Evolutionary conservation across 805 yeast species (phyloP), one percentile per base, ranked within the genome.

Genomic region (Osmozyma mogii): DNA sequence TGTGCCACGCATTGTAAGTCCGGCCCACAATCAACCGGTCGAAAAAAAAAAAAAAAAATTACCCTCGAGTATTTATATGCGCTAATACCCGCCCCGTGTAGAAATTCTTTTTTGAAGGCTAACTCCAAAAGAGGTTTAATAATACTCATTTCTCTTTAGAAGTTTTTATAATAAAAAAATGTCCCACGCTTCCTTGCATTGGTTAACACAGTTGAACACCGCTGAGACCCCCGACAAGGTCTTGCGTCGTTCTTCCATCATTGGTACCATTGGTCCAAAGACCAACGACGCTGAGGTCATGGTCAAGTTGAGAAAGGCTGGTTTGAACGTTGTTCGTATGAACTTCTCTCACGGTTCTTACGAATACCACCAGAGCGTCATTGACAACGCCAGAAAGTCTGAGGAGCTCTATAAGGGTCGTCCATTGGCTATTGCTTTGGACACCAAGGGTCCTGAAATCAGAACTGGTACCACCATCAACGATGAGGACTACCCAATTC

Each of bases 401-500:
- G 96, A 84, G 66, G 78, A 78, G 61, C 60, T 81, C 34, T 87
- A 80, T 64, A 76, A 83, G 45, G 96, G 97, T 55, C 84, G 97
- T 70, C 98, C 97, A 32, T 73, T 92, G 53, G 97, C 96, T 40
- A 88, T 92, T 64, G 98, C 98, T 44, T 78, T 92, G 51, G 98
- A 92, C 65, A 92, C 97, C 62, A 92, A 92, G 76, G 98, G 98
- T 49, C 98, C 98, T 42, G 98, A 92, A 70, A 92, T 92, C 70
- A 84, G 98, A 77, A 89, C 98, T 36, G 98, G 98, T 65, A 78
- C 87, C 61, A 92, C 98, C 49, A 59, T 65, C 41, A 84, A 72
- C 52, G 83, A 75, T 36, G 61, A 65, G 38, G 98, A 92, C 58
- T 85, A 65, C 65, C 81, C 95, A 53, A 82, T 92, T 52, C 63